Evolutionary conservation across 208 protist genomes (phyloP).

Genomic region (Acanthamoeba royreba): DNA sequence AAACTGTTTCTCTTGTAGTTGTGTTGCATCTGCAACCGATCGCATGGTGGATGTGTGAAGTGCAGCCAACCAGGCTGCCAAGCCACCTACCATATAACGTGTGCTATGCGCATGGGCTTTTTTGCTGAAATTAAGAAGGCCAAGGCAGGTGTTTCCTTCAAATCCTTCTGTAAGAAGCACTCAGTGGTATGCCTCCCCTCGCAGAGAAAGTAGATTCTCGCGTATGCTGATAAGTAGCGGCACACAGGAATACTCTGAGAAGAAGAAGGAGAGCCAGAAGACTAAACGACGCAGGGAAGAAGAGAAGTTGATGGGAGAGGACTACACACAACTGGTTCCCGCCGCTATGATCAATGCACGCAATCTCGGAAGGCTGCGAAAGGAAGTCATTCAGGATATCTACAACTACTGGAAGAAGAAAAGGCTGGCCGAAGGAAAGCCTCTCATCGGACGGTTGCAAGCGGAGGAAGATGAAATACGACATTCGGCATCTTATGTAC

Average conservation of each 20-base stretch:
- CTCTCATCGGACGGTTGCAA: not conserved
- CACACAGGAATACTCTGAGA: not conserved
- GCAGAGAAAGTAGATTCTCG: not conserved
- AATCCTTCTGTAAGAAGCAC: slow-evolving; percentile 32
- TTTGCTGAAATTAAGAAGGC: slow-evolving; percentile 22
- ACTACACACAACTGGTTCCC: not conserved
- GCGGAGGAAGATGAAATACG: not conserved
- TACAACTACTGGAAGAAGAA: slow-evolving; percentile 44
- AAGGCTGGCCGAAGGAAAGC: not conserved
- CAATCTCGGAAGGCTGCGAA: not conserved
- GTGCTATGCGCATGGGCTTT: not conserved
- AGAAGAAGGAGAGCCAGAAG: slow-evolving; percentile 34
- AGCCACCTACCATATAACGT: not conserved
- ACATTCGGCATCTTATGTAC: not conserved
- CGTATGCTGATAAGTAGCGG: not conserved
- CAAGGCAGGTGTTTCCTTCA: not conserved
- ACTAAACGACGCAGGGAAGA: not conserved
- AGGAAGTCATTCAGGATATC: not conserved
- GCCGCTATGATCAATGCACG: not conserved
- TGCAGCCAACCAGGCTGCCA: not conserved
- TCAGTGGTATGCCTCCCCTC: not conserved
- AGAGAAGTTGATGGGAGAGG: not conserved
- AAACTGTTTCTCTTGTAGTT: not conserved
- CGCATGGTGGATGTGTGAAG: not conserved
- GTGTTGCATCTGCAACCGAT: slow-evolving; percentile 8